These are phyloP conservation scores for Przewalskia tangutica DNA, from an alignment of 257 asterid species.

Conservation along the genomic window DNA sequence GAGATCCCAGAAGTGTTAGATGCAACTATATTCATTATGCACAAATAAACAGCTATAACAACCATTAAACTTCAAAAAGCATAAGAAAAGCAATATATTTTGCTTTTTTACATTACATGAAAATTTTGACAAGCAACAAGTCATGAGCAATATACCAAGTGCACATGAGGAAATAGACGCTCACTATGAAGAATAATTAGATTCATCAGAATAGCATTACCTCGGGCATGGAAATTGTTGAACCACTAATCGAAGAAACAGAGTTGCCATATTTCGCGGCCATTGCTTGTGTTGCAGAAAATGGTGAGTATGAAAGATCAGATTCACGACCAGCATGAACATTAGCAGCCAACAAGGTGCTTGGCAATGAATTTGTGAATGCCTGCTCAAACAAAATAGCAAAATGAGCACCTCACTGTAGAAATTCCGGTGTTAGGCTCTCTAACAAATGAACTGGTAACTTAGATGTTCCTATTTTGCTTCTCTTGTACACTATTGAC, in stretches of 20 bases:
- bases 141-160: background rate
- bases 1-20: background rate
- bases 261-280: slow-evolving; percentile 50
- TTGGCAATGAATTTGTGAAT: slow-evolving; percentile 47
- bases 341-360: slow-evolving; percentile 45
- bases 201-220: slow-evolving; percentile 17
- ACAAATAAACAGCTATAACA: background rate
- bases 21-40: background rate
- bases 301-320: slow-evolving; percentile 55
- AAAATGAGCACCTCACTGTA: background rate
- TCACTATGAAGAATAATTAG: background rate
- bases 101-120: background rate
- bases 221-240: slow-evolving; percentile 67
- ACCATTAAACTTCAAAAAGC: background rate
- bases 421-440: background rate
- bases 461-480: background rate
- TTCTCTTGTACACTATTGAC: background rate
- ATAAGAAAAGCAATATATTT: background rate
- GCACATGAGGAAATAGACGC: background rate
- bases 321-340: slow-evolving; percentile 54
- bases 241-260: slow-evolving; percentile 39
- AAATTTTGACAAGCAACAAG: background rate
- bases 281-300: slow-evolving; percentile 43
- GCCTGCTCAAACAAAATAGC: slow-evolving; percentile 28
- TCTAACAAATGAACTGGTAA: background rate